A percentile compares a stretch with the other conserved stretches of the same genome.
These are phyloP conservation scores for Bifiguratus adelaidae DNA, from an alignment of 192 early-diverging fungal species.

Conservation along the genomic window DNA sequence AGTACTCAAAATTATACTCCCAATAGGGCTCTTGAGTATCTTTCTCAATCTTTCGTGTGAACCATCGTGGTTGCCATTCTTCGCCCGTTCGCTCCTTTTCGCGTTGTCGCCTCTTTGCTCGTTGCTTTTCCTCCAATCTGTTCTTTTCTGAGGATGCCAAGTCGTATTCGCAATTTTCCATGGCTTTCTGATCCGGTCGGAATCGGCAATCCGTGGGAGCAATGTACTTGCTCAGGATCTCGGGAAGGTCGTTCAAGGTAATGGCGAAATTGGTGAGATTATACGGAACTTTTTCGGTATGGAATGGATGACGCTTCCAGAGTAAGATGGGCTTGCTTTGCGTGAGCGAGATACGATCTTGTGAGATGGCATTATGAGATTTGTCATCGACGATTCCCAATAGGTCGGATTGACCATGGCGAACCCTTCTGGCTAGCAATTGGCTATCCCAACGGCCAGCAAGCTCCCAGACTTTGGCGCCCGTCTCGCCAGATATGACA, in stretches of 20 bases:
- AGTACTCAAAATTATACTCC: slow-evolving; percentile 60
- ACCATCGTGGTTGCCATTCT: slow-evolving; percentile 69
- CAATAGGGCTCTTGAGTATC: slow-evolving; percentile 61
- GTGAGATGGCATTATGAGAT: slow-evolving; percentile 24
- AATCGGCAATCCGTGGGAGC: slow-evolving; percentile 77
- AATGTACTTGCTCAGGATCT: slow-evolving; percentile 40
- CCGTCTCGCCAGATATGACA: slow-evolving; percentile 30
- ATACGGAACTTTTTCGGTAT: slow-evolving; percentile 43
- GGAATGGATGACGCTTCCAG: slow-evolving; percentile 49
- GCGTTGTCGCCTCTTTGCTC: slow-evolving; percentile 42
- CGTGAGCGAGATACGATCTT: slow-evolving; percentile 15
- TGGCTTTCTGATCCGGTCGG: slow-evolving; percentile 75
- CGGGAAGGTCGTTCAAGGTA: slow-evolving; percentile 62
- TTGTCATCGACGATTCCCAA: slow-evolving; percentile 24
- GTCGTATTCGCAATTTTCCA: slow-evolving; percentile 78
- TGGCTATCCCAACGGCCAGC: slow-evolving; percentile 58
- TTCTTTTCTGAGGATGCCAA: slow-evolving; percentile 64
- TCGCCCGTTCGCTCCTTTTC: slow-evolving; percentile 42
- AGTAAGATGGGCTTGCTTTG: slow-evolving; percentile 36
- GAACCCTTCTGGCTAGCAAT: slow-evolving; percentile 39
- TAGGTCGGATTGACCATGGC: slow-evolving; percentile 7
- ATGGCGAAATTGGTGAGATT: slow-evolving; percentile 70
- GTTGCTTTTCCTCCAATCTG: slow-evolving; percentile 64
- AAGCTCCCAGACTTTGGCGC: slow-evolving; percentile 45
- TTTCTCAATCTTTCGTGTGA: slow-evolving; percentile 49